Evolutionary conservation across 768 basidiomycete species (phyloP), one percentile per base, ranked within the genome.

Genomic region (Suillus clintonianus): DNA sequence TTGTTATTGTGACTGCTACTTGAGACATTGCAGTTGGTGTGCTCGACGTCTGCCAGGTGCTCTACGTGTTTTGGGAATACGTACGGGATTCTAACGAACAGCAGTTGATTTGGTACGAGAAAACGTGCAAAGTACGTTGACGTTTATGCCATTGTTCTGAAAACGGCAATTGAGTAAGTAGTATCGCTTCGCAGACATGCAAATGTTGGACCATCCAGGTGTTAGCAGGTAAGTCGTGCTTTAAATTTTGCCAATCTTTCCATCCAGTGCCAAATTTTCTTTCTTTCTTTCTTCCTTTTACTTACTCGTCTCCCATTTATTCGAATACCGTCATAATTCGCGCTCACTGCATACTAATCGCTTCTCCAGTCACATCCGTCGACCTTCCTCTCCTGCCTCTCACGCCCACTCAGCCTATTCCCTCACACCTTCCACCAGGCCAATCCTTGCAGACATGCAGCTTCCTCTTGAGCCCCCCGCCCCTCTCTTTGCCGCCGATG

Each of bases 341-440:
- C 53, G 19, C 2, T 43, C 22, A 15, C 14, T 27, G 27, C 24
- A 17, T 58, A 42, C 62, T 42, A 45, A 55, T 42, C 42, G 37
- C 32, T 45, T 61, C 39, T 36, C 32, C 30, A 60, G 42, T 14
- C 63, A 56, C 43, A 39, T 37, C 15, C 67, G 63, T 24, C 62
- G 47, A 41, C 62, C 72, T 3, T 70, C 77, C 42, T 85, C 84
- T 3, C 64, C 82, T 62, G 66, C 67, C 64, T 74, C 76, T 27
- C 65, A 75, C 70, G 71, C 79, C 15, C 76, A 77, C 64, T 84
- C 82, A 19, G 72, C 80, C 10, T 76, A 81, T 71, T 85, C 85
- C 11, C 72, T 76, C 19, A 74, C 84, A 24, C 77, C 77, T 57
- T 83, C 84, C 39, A 82, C 84, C 47, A 79, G 81, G 54, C 82